phyloP scores from a whole-genome alignment of 129 eudicot species.

The Helianthus annuus region DNA sequence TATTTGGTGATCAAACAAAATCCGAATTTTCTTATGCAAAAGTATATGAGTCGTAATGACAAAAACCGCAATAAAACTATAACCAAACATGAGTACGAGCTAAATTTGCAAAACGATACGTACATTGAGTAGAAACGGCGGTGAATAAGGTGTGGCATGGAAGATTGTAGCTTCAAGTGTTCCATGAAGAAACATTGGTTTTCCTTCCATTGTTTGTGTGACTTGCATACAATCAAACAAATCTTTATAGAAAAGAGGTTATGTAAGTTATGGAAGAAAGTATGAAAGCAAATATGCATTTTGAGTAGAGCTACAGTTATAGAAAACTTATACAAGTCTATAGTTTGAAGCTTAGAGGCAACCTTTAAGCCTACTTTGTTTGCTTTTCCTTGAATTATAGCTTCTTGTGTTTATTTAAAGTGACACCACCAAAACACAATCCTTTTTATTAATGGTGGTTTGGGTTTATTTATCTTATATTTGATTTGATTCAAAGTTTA shows the following conservation, averaged over 20 bases:
- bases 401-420: constrained; percentile 16
- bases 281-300: constrained; percentile 33
- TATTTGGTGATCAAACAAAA: constrained; percentile 4
- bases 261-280: constrained; percentile 36
- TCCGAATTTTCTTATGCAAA: neutral
- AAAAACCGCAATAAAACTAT: neutral
- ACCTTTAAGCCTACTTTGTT: constrained; percentile 26
- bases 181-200: constrained; percentile 66
- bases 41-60: neutral
- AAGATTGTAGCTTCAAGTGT: constrained; percentile 93
- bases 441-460: neutral
- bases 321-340: constrained; percentile 46
- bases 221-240: constrained; percentile 6
- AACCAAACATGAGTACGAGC: neutral
- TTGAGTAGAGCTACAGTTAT: constrained; percentile 36
- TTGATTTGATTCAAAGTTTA: neutral
- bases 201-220: constrained; percentile 42
- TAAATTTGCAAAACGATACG: constrained; percentile 26
- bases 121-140: constrained; percentile 62
- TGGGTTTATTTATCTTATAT: neutral
- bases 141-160: constrained; percentile 63
- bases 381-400: constrained; percentile 66
- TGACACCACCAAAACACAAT: neutral
- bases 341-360: constrained; percentile 59
- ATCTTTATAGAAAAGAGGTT: constrained; percentile 25